A percentile compares a stretch with the other conserved stretches of the same genome.
These are phyloP conservation scores for Phragmites australis DNA, from an alignment of 176 grass and related monocot species.

Conservation along the genomic window DNA sequence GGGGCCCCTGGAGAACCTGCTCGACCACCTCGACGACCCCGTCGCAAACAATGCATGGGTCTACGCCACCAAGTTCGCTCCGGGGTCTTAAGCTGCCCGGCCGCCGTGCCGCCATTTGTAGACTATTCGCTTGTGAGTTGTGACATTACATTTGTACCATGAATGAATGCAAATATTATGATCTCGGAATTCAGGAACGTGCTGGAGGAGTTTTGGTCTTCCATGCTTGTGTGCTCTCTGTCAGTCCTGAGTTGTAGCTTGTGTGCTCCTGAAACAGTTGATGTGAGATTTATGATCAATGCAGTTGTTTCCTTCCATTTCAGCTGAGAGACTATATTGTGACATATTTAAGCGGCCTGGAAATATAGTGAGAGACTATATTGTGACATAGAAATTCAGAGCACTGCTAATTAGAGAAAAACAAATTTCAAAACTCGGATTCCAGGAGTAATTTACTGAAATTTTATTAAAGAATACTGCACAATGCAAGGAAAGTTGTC, in stretches of 20 bases:
- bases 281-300: neutral
- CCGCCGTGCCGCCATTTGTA: conserved; percentile 28
- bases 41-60: conserved; percentile 98
- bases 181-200: conserved; percentile 25
- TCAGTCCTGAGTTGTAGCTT: neutral
- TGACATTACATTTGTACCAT: conserved; percentile 12
- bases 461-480: neutral
- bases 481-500: neutral
- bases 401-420: neutral
- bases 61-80: conserved; percentile 89
- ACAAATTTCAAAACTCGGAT: neutral
- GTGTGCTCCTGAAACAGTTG: neutral
- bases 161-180: neutral
- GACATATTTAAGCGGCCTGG: neutral
- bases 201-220: conserved; percentile 1
- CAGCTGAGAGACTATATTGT: neutral
- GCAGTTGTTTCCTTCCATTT: neutral
- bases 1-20: conserved; percentile 89
- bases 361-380: no score
- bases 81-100: conserved; percentile 51
- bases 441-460: neutral
- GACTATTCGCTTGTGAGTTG: conserved; percentile 18
- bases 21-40: conserved; percentile 84
- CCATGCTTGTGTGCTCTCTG: neutral
- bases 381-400: neutral